A percentile compares a stretch with the other conserved stretches of the same genome.
phyloP scores from a whole-genome alignment of 164 flowering plant genomes.

The Berberis vulgaris region DNA sequence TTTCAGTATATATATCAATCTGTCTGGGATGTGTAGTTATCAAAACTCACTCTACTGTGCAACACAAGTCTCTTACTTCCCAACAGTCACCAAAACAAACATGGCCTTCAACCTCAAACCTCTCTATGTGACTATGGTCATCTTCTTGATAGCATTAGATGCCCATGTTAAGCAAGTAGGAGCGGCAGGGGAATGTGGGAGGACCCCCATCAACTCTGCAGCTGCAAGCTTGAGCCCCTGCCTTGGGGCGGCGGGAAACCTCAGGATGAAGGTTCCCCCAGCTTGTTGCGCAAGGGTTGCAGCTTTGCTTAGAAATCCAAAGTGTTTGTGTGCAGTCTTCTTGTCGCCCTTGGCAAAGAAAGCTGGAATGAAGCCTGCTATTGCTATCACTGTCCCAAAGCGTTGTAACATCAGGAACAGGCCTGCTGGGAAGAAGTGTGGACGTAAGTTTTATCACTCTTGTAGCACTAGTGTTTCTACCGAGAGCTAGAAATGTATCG shows the following conservation, averaged over 20 bases:
- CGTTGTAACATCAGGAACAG: constrained; percentile 63
- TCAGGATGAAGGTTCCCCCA: constrained; percentile 32
- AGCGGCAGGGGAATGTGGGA: constrained; percentile 61
- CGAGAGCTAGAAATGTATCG: too few relatives aligned
- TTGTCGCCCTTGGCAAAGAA: constrained; percentile 53
- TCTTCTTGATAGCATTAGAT: constrained; percentile 21
- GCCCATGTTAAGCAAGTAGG: constrained; percentile 12
- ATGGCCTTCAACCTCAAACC: constrained; percentile 2
- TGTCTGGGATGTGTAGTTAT: background rate
- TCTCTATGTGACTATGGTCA: constrained; percentile 4
- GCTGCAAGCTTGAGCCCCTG: constrained; percentile 57
- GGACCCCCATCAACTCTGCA: constrained; percentile 38
- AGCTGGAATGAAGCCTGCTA: constrained; percentile 56
- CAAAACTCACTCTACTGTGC: background rate
- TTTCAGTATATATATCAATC: background rate
- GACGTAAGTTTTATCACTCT: constrained; percentile 28
- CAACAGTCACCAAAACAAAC: background rate
- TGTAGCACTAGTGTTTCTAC: too few relatives aligned
- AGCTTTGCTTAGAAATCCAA: constrained; percentile 40
- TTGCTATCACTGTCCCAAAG: constrained; percentile 54
- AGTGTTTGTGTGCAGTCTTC: constrained; percentile 57
- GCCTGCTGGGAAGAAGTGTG: constrained; percentile 61
- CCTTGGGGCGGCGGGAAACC: constrained; percentile 29
- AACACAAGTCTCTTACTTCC: background rate
- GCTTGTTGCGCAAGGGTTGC: constrained; percentile 48